These are phyloP conservation scores for Sporothrix humicola DNA, from an alignment of 2,329 filamentous ascomycete species.

Conservation along the genomic window DNA sequence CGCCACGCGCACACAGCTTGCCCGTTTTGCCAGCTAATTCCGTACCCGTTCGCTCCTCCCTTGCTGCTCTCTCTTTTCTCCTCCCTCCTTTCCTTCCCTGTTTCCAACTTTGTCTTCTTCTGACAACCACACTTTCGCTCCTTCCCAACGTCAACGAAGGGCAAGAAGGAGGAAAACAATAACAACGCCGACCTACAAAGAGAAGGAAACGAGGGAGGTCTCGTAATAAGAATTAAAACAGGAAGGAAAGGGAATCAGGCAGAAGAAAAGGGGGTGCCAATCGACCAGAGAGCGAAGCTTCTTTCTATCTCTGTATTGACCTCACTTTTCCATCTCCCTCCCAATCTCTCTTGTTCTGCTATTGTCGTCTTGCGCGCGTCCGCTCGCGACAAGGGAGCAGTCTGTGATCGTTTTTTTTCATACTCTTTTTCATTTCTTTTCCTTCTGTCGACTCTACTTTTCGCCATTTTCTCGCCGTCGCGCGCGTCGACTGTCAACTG, in stretches of 20 bases:
- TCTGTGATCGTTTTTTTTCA: slow-evolving; percentile 17
- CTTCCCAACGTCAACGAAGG: slow-evolving; percentile 27
- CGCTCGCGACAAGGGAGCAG: slow-evolving; percentile 6
- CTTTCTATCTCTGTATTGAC: background rate
- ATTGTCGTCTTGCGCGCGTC: slow-evolving; percentile 9
- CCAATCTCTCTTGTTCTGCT: background rate
- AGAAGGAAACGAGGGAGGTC: slow-evolving; percentile 30
- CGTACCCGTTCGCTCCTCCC: background rate
- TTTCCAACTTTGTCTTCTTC: background rate
- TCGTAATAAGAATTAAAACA: slow-evolving; percentile 29
- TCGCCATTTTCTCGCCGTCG: background rate
- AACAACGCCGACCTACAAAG: background rate
- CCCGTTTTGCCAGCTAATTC: slow-evolving; percentile 22
- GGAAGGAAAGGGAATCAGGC: slow-evolving; percentile 11
- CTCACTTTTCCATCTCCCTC: slow-evolving; percentile 10
- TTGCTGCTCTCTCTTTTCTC: slow-evolving; percentile 15
- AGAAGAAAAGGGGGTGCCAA: background rate
- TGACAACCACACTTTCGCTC: slow-evolving; percentile 7
- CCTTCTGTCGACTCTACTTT: slow-evolving; percentile 10
- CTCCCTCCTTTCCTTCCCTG: slow-evolving; percentile 18
- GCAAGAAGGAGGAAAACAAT: background rate
- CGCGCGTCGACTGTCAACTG: slow-evolving; percentile 11
- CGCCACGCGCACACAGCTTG: slow-evolving; percentile 26
- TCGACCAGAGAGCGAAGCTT: background rate
- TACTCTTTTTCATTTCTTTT: background rate